Percentiles rank a stretch among this genome's conserved stretches.
These are phyloP conservation scores for Fusarium neocosmosporiellum DNA, from an alignment of 2,329 filamentous ascomycete species.

Conservation along the genomic window DNA sequence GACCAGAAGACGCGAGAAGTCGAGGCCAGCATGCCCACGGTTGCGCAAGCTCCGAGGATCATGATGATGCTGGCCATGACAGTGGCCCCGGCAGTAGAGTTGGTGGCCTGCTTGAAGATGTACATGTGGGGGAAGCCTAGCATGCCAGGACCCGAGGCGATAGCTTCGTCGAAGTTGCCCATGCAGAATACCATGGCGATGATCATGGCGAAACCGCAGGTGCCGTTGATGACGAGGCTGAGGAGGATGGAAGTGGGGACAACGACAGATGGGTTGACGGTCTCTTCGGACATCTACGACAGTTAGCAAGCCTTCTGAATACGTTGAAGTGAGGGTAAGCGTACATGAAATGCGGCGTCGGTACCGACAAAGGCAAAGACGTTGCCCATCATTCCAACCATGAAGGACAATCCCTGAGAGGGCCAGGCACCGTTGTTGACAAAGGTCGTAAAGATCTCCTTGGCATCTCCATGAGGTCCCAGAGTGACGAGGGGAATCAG, in stretches of 20 bases:
- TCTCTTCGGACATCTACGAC: constrained; percentile 57
- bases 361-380: constrained; percentile 50
- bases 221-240: constrained; percentile 61
- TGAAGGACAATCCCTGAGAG: constrained; percentile 56
- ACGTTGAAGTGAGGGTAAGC: background rate
- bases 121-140: constrained; percentile 67
- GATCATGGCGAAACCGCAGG: constrained; percentile 67
- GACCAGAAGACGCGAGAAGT: constrained; percentile 69
- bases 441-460: constrained; percentile 57
- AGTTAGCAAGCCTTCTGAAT: background rate
- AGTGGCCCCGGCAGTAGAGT: constrained; percentile 59
- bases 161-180: constrained; percentile 57
- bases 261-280: constrained; percentile 59
- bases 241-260: constrained; percentile 63
- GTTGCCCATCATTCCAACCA: constrained; percentile 56
- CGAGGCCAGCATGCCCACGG: constrained; percentile 65
- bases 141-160: constrained; percentile 56
- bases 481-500: constrained; percentile 47
- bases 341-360: constrained; percentile 47
- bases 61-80: constrained; percentile 63
- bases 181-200: constrained; percentile 66
- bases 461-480: constrained; percentile 45
- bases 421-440: constrained; percentile 58
- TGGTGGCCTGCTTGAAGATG: constrained; percentile 64
- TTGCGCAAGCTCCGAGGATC: constrained; percentile 59